Base-by-base conservation (phyloP, 1,139 yeast genomes). In the Debaryomycetaceae sp. region DNA sequence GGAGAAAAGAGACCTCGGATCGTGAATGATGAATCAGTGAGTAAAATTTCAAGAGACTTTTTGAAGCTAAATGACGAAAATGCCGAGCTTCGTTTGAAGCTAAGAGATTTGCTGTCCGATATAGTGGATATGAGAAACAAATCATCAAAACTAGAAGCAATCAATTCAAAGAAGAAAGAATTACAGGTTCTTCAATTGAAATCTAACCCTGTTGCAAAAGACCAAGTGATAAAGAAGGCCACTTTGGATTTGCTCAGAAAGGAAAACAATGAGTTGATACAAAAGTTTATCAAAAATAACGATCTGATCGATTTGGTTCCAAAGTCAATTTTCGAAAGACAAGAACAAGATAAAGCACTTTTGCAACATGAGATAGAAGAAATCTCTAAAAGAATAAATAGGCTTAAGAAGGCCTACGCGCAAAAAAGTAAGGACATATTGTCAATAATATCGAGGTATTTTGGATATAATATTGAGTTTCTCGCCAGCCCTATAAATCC, bases 391-490 rank as follows among this genome's bases (percentile, higher is more conserved):
- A 70, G 82, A 44, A 75, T 76, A 38, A 71, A 65, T 29, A 68
- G 97, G 38, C 71, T 89, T 45, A 79, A 76, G 53, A 82, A 83
- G 50, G 76, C 80, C 11, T 89, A 82, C 58, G 66, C 81, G n/a
- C 76, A 78, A 47, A 86, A 87, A 59, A 83, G 95, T n/a, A 67
- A 76, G 36, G 95, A 87, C 57, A 83, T 87, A 43, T 69, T 89
- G 33, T 81, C 83, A 34, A 80, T 85, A 1, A 83, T 89, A 0
- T 81, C 84, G 41, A 75, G 83, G 9, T 72, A 86, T 37, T 72
- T 89, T 45, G 97, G 97, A 0, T 89, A 81, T 63, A 76, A 79
- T 34, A 69, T 90, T 24, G 96, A 87, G 57, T 84, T 88, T 49
- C 64, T 83, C 42, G 83, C 83, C 6, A 71, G 74, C 45, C 78